Percentiles rank a stretch among this genome's conserved stretches.
Conservation (phyloP, 805 yeast species). For the Lachancea dasiensis region DNA sequence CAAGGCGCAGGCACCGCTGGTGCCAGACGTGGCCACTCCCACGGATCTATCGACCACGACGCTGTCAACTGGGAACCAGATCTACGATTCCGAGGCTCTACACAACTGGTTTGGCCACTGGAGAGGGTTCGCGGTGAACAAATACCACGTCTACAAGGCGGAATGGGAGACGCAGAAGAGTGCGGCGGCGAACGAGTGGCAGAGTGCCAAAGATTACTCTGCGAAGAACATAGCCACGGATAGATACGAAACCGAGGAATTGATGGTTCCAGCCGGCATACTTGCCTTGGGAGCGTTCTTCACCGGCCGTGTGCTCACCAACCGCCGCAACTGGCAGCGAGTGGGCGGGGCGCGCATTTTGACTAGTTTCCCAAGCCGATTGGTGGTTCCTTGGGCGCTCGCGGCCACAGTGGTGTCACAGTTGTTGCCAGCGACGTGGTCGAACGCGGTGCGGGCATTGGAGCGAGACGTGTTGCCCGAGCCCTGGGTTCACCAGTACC, state of each 20-base stretch:
- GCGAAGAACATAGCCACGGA: slow-evolving; percentile 20
- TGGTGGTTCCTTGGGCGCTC: slow-evolving; percentile 22
- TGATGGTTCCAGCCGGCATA: slow-evolving; percentile 24
- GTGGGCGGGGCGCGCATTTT: slow-evolving; percentile 13
- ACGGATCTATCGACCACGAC: slow-evolving; percentile 8
- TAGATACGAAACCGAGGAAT: slow-evolving; percentile 19
- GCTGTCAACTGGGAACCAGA: slow-evolving; percentile 16
- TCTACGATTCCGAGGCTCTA: slow-evolving; percentile 12
- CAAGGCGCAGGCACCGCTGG: slow-evolving; percentile 6
- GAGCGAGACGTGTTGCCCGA: slow-evolving; percentile 20
- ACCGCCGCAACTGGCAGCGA: slow-evolving; percentile 23
- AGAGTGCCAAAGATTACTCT: slow-evolving; percentile 14
- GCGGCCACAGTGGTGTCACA: slow-evolving; percentile 19
- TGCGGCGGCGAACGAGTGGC: slow-evolving; percentile 11
- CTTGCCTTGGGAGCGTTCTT: slow-evolving; percentile 26
- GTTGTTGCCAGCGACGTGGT: slow-evolving; percentile 25
- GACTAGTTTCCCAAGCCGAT: slow-evolving; percentile 24
- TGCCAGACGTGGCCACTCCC: slow-evolving; percentile 9
- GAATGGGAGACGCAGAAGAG: slow-evolving; percentile 20
- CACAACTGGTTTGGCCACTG: slow-evolving; percentile 10
- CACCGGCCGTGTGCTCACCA: slow-evolving; percentile 25
- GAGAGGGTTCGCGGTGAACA: slow-evolving; percentile 12
- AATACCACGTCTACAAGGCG: slow-evolving; percentile 12
- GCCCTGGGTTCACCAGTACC: slow-evolving; percentile 11
- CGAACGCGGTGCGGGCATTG: slow-evolving; percentile 14